A percentile compares a stretch with the other conserved stretches of the same genome.
Conservation (phyloP, 176 grass and related monocot species). For the Tuctoria greenei region DNA sequence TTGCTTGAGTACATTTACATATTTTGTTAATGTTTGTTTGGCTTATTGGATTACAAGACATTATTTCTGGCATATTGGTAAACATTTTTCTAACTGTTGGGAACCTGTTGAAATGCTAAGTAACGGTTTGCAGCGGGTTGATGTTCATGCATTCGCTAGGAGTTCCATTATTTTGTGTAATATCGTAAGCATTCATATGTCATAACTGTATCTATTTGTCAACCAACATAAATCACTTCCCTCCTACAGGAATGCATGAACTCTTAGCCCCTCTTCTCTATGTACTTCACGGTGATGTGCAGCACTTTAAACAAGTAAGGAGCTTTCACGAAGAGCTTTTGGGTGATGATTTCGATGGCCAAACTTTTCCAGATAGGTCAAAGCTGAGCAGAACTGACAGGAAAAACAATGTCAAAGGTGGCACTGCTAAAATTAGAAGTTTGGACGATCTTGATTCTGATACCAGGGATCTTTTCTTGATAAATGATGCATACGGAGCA, state of each 20-base stretch:
- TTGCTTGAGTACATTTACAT: slow-evolving; percentile 5
- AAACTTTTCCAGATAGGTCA: slow-evolving; percentile 53
- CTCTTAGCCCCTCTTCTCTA: slow-evolving; percentile 95
- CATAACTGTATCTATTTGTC: slow-evolving; percentile 29
- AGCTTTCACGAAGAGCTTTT: slow-evolving; percentile 67
- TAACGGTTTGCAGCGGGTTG: neutral
- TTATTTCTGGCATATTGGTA: slow-evolving; percentile 18
- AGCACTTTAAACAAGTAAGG: slow-evolving; percentile 71
- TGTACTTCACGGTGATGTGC: slow-evolving; percentile 87
- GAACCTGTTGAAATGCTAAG: slow-evolving; percentile 20
- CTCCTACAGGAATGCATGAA: slow-evolving; percentile 95
- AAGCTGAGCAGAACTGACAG: slow-evolving; percentile 56
- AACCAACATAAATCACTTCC: slow-evolving; percentile 32
- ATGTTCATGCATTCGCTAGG: neutral
- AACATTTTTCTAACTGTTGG: neutral
- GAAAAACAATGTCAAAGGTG: slow-evolving; percentile 29
- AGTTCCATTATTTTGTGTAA: neutral
- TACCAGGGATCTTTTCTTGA: slow-evolving; percentile 68
- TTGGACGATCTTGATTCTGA: slow-evolving; percentile 66
- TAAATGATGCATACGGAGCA: slow-evolving; percentile 93
- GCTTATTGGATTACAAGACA: neutral
- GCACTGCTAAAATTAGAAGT: slow-evolving; percentile 54
- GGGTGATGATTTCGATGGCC: slow-evolving; percentile 68
- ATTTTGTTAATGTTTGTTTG: slow-evolving; percentile 21
- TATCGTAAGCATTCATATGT: slow-evolving; percentile 26